These are phyloP conservation scores for Pythium aquatile DNA, from an alignment of 352 stramenopile species.

Conservation along the genomic window DNA sequence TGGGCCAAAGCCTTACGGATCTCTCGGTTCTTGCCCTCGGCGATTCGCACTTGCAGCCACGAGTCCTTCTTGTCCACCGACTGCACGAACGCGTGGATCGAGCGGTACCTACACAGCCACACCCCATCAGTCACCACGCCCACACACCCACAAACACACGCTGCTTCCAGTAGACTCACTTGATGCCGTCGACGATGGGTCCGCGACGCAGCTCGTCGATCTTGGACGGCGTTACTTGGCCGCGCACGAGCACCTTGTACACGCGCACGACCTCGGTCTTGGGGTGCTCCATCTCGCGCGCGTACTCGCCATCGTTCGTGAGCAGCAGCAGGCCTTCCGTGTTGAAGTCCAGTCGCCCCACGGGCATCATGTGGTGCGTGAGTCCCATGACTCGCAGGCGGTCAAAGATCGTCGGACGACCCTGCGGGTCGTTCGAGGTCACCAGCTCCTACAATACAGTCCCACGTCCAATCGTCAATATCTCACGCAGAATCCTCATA, in stretches of 20 bases:
- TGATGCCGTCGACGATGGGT: slow-evolving; percentile 80
- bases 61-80: slow-evolving; percentile 86
- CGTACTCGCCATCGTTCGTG: slow-evolving; percentile 91
- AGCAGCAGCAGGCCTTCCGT: slow-evolving; percentile 92
- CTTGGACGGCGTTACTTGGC: slow-evolving; percentile 78
- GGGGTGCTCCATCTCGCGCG: slow-evolving; percentile 86
- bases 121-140: not conserved
- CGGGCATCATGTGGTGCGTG: slow-evolving; percentile 84
- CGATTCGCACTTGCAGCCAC: slow-evolving; percentile 86
- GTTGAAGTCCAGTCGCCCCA: slow-evolving; percentile 92
- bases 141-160: too few relatives aligned
- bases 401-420: slow-evolving; percentile 86
- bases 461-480: not conserved
- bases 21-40: slow-evolving; percentile 92
- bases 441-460: slow-evolving; percentile 59
- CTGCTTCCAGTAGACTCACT: slow-evolving; percentile 32
- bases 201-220: slow-evolving; percentile 71
- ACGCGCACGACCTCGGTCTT: slow-evolving; percentile 67
- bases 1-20: slow-evolving; percentile 87
- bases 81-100: slow-evolving; percentile 69
- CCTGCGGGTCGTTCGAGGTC: slow-evolving; percentile 72
- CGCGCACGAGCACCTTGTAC: slow-evolving; percentile 85
- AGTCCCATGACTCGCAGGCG: slow-evolving; percentile 81
- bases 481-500: not conserved
- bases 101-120: slow-evolving; percentile 40